phyloP scores from a whole-genome alignment of 1,284 basidiomycete species.

The Ceratobasidium sp. region DNA sequence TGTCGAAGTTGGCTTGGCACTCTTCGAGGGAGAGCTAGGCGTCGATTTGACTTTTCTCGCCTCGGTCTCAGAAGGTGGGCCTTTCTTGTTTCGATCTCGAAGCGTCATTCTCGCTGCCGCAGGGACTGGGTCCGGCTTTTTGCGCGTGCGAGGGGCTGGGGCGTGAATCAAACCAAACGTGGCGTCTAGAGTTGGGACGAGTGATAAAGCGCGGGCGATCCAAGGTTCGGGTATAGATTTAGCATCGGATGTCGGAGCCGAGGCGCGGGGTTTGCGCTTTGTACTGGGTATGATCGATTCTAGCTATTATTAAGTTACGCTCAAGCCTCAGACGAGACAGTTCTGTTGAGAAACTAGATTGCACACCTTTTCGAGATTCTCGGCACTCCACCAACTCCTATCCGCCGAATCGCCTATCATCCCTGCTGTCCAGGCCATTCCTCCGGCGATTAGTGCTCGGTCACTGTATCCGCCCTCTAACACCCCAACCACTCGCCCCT shows the following conservation, averaged over 20 bases:
- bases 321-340: background rate
- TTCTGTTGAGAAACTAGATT: background rate
- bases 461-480: constrained; percentile 97
- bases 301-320: background rate
- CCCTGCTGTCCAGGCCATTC: constrained; percentile 81
- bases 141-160: constrained; percentile 47
- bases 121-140: constrained; percentile 45
- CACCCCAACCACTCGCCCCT: constrained; percentile 83
- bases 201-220: constrained; percentile 63
- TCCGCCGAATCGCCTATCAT: constrained; percentile 57
- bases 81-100: constrained; percentile 64
- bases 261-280: constrained; percentile 65
- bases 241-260: constrained; percentile 57
- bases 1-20: background rate
- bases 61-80: constrained; percentile 30
- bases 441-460: constrained; percentile 81
- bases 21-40: constrained; percentile 36
- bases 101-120: constrained; percentile 63
- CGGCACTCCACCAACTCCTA: constrained; percentile 71
- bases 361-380: constrained; percentile 72
- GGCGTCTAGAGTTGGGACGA: constrained; percentile 59
- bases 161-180: constrained; percentile 49
- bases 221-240: constrained; percentile 61
- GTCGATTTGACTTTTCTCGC: constrained; percentile 8
- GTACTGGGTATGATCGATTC: constrained; percentile 70